phyloP scores from a whole-genome alignment of 371 early-diverging fungal genomes.

The Syncephalastrum sp. region DNA sequence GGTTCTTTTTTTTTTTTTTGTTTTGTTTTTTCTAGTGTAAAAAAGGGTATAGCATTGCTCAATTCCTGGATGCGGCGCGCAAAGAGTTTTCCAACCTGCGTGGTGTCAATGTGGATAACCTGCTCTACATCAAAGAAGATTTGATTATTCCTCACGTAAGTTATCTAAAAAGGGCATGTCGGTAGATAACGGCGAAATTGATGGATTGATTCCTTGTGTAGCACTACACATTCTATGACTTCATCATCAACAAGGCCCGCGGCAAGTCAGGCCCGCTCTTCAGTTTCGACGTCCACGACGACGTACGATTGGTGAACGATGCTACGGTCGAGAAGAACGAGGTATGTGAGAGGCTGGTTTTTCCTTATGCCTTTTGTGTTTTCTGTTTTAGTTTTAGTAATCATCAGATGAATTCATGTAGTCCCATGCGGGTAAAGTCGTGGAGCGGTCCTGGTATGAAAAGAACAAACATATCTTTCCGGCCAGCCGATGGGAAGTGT shows the following conservation, averaged over 20 bases:
- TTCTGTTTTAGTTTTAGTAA: not conserved
- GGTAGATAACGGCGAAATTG: too few species aligned
- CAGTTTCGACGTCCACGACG: conserved; percentile 92
- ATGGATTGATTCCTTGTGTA: conserved; percentile 19
- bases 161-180: not conserved
- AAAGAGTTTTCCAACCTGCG: conserved; percentile 82
- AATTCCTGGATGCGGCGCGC: conserved; percentile 84
- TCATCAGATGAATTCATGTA: conserved; percentile 21
- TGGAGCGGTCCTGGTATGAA: conserved; percentile 93
- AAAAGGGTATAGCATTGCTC: conserved; percentile 88
- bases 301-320: conserved; percentile 86
- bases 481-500: conserved; percentile 92
- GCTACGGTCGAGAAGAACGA: conserved; percentile 88
- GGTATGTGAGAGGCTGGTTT: conserved; percentile 23
- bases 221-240: conserved; percentile 96
- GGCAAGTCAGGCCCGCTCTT: conserved; percentile 96
- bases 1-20: too few species aligned
- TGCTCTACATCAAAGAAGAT: conserved; percentile 95
- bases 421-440: conserved; percentile 95
- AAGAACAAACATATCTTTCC: conserved; percentile 97
- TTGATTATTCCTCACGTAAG: conserved; percentile 91
- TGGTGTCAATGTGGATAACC: conserved; percentile 80
- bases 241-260: conserved; percentile 92
- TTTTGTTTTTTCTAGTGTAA: conserved; percentile 72
- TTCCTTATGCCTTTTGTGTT: too few species aligned